Evolutionary conservation across 108 stramenopile species (phyloP).

Genomic region (Stephanodiscus minutulus): DNA sequence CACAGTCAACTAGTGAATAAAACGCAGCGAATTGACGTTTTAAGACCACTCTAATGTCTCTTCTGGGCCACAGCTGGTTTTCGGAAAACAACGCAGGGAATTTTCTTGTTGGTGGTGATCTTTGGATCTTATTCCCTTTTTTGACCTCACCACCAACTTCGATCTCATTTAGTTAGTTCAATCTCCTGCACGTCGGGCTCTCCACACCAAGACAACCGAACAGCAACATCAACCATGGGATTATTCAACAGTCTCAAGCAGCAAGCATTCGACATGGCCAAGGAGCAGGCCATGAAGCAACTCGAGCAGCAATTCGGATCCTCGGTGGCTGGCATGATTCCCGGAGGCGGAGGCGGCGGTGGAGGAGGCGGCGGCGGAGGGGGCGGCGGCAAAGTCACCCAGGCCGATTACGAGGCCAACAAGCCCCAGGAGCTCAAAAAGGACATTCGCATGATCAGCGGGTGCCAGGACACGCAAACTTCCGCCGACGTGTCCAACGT

Average conservation of each 20-base stretch:
- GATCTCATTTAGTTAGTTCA: too few relatives aligned
- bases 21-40: too few relatives aligned
- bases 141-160: too few relatives aligned
- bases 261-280: conserved; percentile 10
- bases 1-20: too few relatives aligned
- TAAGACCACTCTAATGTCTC: too few relatives aligned
- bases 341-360: not conserved
- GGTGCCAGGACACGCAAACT: conserved; percentile 60
- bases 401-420: conserved; percentile 20
- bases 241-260: conserved; percentile 9
- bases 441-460: conserved; percentile 64
- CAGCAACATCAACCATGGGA: conserved; percentile 1
- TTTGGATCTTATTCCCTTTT: too few relatives aligned
- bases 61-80: too few relatives aligned
- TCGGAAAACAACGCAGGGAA: too few relatives aligned
- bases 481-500: conserved; percentile 61
- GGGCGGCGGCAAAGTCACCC: conserved; percentile 5
- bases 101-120: too few relatives aligned
- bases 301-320: not conserved
- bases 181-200: too few relatives aligned
- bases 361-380: conserved; percentile 5
- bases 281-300: conserved; percentile 12
- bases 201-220: not conserved
- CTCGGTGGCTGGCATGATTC: conserved; percentile 10
- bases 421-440: conserved; percentile 48